These are phyloP conservation scores for Tetracladium marchalianum DNA, from an alignment of 495 filamentous ascomycete genomes.

Conservation along the genomic window DNA sequence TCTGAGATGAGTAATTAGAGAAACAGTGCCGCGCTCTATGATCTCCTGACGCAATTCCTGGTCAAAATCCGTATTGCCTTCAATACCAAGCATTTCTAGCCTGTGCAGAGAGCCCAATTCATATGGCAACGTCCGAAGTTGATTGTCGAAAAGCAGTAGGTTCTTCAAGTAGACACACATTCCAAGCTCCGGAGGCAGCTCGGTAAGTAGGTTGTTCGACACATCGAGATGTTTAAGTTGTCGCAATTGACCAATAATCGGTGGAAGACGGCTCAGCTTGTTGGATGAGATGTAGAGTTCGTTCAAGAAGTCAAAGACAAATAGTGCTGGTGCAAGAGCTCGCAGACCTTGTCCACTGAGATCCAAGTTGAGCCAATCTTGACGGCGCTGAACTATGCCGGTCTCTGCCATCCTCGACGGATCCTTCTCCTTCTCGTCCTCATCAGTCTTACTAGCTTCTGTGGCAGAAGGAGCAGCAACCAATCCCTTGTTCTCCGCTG, in stretches of 20 bases:
- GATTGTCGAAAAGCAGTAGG: conserved; percentile 80
- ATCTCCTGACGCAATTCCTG: conserved; percentile 63
- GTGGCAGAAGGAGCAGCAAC: conserved; percentile 15
- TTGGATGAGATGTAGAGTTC: conserved; percentile 90
- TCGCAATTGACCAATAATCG: conserved; percentile 69
- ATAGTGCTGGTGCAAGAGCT: conserved; percentile 65
- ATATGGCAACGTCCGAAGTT: conserved; percentile 67
- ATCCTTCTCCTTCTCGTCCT: conserved; percentile 41
- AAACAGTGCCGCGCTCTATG: conserved; percentile 76
- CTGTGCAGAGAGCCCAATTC: conserved; percentile 83
- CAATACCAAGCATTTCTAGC: conserved; percentile 80
- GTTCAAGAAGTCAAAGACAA: conserved; percentile 75
- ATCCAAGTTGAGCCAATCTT: conserved; percentile 87
- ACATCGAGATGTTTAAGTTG: conserved; percentile 72
- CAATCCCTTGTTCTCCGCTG: conserved; percentile 41
- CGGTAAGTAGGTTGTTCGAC: conserved; percentile 74
- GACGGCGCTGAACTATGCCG: conserved; percentile 44
- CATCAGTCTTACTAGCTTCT: conserved; percentile 43
- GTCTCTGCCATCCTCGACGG: conserved; percentile 44
- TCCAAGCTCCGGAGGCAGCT: conserved; percentile 84
- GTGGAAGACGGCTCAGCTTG: conserved; percentile 65
- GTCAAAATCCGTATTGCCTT: conserved; percentile 71
- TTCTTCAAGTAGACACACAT: conserved; percentile 84
- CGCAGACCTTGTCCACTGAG: conserved; percentile 88
- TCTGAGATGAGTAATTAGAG: conserved; percentile 69